Conservation (phyloP, 495 filamentous ascomycete genomes). For the Hapsidospora chrysogenum region DNA sequence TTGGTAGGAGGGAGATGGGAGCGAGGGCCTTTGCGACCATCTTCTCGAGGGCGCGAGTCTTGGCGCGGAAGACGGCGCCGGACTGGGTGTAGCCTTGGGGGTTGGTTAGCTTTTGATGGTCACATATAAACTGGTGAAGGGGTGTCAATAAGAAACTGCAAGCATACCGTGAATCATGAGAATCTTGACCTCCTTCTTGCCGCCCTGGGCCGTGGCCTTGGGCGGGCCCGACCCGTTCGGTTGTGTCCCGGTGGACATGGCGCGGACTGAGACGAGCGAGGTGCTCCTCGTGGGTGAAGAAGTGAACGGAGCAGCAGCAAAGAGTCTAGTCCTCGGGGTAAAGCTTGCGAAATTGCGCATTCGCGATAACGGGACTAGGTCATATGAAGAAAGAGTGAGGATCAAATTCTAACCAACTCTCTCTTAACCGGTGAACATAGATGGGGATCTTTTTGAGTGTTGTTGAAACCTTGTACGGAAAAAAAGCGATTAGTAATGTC, state of each 20-base stretch:
- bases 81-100: conserved; percentile 73
- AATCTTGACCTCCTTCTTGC: conserved; percentile 29
- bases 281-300: too few species aligned
- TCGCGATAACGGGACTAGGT: too few species aligned
- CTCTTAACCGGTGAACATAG: too few species aligned
- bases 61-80: conserved; percentile 69
- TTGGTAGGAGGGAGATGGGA: conserved; percentile 32
- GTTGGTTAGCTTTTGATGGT: conserved; percentile 2
- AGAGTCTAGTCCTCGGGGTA: too few species aligned
- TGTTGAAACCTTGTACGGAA: too few species aligned
- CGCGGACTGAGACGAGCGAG: too few species aligned
- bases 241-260: not conserved
- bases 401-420: too few species aligned
- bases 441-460: too few species aligned
- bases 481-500: too few species aligned
- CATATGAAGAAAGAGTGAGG: too few species aligned
- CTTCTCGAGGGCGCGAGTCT: conserved; percentile 77
- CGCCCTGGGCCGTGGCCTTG: conserved; percentile 7
- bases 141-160: not conserved
- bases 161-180: conserved; percentile 39
- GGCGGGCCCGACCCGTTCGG: conserved; percentile 1
- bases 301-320: too few species aligned
- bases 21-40: conserved; percentile 56
- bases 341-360: too few species aligned
- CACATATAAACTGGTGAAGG: not conserved